These are phyloP conservation scores for Protomyces macrosporus DNA, from an alignment of 1,139 yeast genomes.

Conservation along the genomic window DNA sequence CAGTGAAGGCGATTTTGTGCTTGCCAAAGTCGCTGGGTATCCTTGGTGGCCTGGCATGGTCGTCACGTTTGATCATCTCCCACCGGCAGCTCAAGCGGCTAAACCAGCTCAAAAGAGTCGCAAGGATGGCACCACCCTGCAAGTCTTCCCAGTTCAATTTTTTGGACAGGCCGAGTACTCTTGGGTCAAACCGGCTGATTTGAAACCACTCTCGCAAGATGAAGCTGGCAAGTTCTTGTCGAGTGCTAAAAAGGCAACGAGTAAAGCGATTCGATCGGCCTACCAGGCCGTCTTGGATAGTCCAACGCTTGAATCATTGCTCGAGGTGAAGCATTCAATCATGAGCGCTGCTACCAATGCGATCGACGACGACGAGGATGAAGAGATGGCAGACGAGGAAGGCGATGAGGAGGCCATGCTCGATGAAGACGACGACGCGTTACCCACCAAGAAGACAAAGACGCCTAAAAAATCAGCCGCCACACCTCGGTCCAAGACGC, in stretches of 20 bases:
- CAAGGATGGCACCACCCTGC: conserved; percentile 17
- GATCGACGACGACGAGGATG: conserved; percentile 8
- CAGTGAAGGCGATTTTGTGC: conserved; percentile 19
- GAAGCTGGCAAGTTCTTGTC: neutral
- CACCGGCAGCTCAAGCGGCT: conserved; percentile 19
- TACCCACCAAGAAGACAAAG: conserved; percentile 19
- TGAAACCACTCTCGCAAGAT: conserved; percentile 12
- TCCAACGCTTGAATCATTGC: conserved; percentile 10
- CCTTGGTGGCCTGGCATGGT: conserved; percentile 29
- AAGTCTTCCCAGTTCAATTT: conserved; percentile 17
- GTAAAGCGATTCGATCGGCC: conserved; percentile 14
- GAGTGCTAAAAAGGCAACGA: conserved; percentile 9
- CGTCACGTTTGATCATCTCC: conserved; percentile 20
- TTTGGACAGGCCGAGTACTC: conserved; percentile 21
- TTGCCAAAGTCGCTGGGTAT: conserved; percentile 25
- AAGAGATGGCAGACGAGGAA: neutral
- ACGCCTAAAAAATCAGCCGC: conserved; percentile 9
- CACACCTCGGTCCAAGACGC: conserved; percentile 20
- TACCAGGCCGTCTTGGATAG: conserved; percentile 10
- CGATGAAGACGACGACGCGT: conserved; percentile 17
- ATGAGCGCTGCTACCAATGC: neutral
- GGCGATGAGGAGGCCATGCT: conserved; percentile 14
- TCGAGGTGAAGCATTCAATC: conserved; percentile 5
- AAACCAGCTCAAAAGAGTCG: conserved; percentile 10
- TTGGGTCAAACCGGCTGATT: conserved; percentile 19